Percentiles rank a stretch among this genome's conserved stretches.
These are phyloP conservation scores for Colletotrichum truncatum DNA, from an alignment of 2,329 filamentous ascomycete genomes.

Conservation along the genomic window DNA sequence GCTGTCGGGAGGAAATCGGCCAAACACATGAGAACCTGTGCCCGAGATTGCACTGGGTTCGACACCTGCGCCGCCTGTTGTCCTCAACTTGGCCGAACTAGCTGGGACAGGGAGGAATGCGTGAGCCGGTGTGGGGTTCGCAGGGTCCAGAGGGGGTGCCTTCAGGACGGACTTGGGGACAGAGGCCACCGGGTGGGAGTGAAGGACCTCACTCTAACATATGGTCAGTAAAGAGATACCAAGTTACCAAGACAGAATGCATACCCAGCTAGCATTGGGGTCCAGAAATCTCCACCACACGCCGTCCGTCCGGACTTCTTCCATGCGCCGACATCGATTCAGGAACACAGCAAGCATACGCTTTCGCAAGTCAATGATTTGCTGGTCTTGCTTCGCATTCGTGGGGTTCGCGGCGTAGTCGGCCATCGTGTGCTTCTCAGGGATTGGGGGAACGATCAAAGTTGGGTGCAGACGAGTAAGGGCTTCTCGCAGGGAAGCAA, in stretches of 20 bases:
- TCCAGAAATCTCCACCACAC: slow-evolving; percentile 99
- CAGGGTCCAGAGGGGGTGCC: slow-evolving; percentile 92
- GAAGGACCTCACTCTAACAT: slow-evolving; percentile 86
- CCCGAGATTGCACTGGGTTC: slow-evolving; percentile 47
- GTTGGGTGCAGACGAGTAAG: slow-evolving; percentile 94
- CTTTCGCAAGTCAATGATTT: slow-evolving; percentile 96
- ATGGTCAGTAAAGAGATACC: slow-evolving; percentile 36
- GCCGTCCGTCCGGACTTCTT: slow-evolving; percentile 88
- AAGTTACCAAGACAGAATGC: slow-evolving; percentile 26
- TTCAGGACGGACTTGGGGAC: slow-evolving; percentile 95
- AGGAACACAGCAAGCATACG: slow-evolving; percentile 96
- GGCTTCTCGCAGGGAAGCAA: slow-evolving; percentile 88
- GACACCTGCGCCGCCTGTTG: slow-evolving; percentile 42
- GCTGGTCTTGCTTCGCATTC: slow-evolving; percentile 95
- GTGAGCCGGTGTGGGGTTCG: slow-evolving; percentile 90
- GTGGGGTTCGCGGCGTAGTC: slow-evolving; percentile 98
- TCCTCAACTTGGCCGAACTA: slow-evolving; percentile 84
- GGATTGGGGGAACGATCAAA: slow-evolving; percentile 94
- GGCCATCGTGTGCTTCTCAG: slow-evolving; percentile 98
- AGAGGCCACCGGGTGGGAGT: slow-evolving; percentile 88
- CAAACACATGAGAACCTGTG: slow-evolving; percentile 67
- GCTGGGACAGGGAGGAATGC: slow-evolving; percentile 88
- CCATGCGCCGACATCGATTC: slow-evolving; percentile 93
- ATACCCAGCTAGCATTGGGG: slow-evolving; percentile 97
- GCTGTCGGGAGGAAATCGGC: slow-evolving; percentile 83